Conservation (phyloP, 2,329 filamentous ascomycete species). For the Tolypocladium ophioglossoides region DNA sequence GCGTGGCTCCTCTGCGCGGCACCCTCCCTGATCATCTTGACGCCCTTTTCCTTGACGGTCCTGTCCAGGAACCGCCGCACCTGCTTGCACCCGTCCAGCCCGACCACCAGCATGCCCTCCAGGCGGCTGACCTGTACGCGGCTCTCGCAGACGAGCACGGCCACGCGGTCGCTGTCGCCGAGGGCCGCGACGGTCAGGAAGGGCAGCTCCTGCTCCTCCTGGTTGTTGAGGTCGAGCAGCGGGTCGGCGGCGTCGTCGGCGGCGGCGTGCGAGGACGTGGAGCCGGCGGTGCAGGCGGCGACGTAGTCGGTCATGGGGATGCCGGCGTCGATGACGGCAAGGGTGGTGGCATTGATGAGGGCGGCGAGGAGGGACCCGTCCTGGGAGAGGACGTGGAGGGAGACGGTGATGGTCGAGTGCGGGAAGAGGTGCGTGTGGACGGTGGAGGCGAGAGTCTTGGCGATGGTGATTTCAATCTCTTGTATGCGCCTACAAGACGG, state of each 20-base stretch:
- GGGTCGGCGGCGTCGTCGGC: constrained; percentile 65
- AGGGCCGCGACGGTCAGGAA: constrained; percentile 78
- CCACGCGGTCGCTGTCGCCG: constrained; percentile 63
- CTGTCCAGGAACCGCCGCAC: constrained; percentile 71
- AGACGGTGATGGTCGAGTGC: constrained; percentile 72
- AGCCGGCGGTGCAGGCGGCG: constrained; percentile 77
- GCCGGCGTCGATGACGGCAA: constrained; percentile 88
- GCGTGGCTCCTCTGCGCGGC: constrained; percentile 36
- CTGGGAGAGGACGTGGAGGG: constrained; percentile 77
- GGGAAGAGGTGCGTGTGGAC: constrained; percentile 85
- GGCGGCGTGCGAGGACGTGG: constrained; percentile 54
- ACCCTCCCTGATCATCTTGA: constrained; percentile 49
- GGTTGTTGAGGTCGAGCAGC: constrained; percentile 65
- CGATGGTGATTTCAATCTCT: constrained; percentile 72
- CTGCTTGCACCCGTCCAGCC: constrained; percentile 83
- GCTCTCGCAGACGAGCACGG: constrained; percentile 76
- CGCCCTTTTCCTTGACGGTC: constrained; percentile 64
- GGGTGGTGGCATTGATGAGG: constrained; percentile 80
- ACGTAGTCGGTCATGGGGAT: constrained; percentile 93
- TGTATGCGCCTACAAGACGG: constrained; percentile 52
- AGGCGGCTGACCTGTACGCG: constrained; percentile 71
- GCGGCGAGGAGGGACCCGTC: constrained; percentile 86
- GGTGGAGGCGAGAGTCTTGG: constrained; percentile 63
- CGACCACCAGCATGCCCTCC: constrained; percentile 88
- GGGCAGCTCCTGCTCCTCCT: constrained; percentile 81